Evolutionary conservation across 352 stramenopile genomes (phyloP).

Genomic region (Globisporangium spiculum): DNA sequence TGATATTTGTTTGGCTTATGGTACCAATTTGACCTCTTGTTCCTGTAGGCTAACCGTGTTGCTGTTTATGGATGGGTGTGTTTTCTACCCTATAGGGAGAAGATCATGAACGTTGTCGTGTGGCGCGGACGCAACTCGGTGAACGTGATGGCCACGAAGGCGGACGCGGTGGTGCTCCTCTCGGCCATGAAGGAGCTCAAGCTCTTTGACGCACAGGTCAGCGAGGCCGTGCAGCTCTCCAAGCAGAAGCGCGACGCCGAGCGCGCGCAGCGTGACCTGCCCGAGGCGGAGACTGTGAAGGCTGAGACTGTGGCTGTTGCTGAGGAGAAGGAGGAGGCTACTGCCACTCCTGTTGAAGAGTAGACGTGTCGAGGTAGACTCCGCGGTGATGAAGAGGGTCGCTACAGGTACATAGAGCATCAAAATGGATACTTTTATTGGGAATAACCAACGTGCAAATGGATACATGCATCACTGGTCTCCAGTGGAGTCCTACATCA

Average conservation of each 20-base stretch:
- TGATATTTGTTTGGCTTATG: not conserved
- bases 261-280: constrained; percentile 33
- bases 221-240: constrained; percentile 37
- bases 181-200: constrained; percentile 85
- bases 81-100: constrained; percentile 42
- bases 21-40: not conserved
- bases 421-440: no score
- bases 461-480: no score
- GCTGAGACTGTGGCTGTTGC: not conserved
- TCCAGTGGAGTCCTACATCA: no score
- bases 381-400: no score
- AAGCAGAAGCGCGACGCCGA: constrained; percentile 53
- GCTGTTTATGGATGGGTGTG: constrained; percentile 9
- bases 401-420: no score
- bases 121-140: constrained; percentile 86
- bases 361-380: not conserved
- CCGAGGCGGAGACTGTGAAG: not conserved
- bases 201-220: constrained; percentile 53
- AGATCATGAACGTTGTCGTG: constrained; percentile 81
- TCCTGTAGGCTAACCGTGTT: not conserved
- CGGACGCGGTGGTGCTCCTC: constrained; percentile 69
- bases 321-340: not conserved
- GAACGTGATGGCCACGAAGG: constrained; percentile 85
- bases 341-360: constrained; percentile 1
- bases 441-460: no score